Base-by-base conservation (phyloP, 805 yeast genomes). In the Yamadazyma endophytica region DNA sequence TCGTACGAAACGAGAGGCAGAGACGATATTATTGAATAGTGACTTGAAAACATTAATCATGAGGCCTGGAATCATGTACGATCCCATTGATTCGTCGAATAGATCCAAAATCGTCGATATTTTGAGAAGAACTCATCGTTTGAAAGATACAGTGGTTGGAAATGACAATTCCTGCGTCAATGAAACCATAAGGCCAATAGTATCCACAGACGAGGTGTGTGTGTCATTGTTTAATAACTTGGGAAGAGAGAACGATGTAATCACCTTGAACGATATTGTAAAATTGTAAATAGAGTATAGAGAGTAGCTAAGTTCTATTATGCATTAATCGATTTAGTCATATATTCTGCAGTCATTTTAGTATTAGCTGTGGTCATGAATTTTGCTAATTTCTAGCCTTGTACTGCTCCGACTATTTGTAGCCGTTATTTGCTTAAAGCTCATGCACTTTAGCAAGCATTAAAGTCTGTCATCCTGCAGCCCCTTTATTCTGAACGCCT, bases 31-130 rank as follows among this genome's bases (percentile, higher is more conserved):
- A 13, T 59, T 73, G 13, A 58, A 64, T n/a, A 50, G 55, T 2
- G 51, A 51, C 2, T 59, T 84, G 15, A 68, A 90, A 35, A 62
- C 82, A 0, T 75, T 88, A 2, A 52, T 82, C 11, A 40, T 84
- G 56, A 68, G 96, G 38, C 96, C 96, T 0, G 94, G 94, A 0
- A 76, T 87, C 44, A 79, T 88, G 88, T 82, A 61, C 47, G 94
- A 85, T 49, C 75, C 66, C 13, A 27, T 33, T 14, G 45, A 42
- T 21, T 26, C 29, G 20, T 7, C 25, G 12, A 38, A 35, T 29
- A 29, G 45, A 26, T 9, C 22, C 9, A 16, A 34, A 39, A 11
- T 40, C 4, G 41, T 40, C 9, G 32, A 48, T 14, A 55, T 67
- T 2, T 52, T 82, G 17, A 61, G 67, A 27, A 17, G 67, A 3